Base-by-base conservation (phyloP, 148 eudicot species). In the Dysphania ambrosioides region DNA sequence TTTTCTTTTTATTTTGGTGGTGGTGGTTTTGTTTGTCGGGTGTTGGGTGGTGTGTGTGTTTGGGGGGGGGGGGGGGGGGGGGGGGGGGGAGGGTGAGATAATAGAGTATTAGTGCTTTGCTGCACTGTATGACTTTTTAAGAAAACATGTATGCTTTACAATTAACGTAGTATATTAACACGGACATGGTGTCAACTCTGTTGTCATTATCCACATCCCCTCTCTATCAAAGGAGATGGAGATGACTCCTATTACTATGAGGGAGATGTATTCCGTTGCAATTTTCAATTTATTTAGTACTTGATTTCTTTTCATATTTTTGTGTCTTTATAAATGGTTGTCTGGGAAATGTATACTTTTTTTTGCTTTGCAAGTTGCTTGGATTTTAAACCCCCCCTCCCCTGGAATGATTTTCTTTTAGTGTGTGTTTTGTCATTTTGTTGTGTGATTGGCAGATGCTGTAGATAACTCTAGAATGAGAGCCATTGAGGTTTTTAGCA, bases 361-460 rank as follows among this genome's bases (percentile, higher is more conserved):
- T n/a, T n/a, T n/a, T 44, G 76, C 10, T 16, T 36, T 66, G 38
- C 23, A 27, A 8, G 31, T 26, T 67, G 21, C 53, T 47, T 47
- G 18, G 0, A 2, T 16, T 15, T 15, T n/a, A n/a, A n/a, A n/a
- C n/a, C n/a, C n/a, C n/a, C n/a, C n/a, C n/a, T 8, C 40, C 40
- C 3, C 8, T 36, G 5, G 15, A 5, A 5, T 47, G 51, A 47
- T 44, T 30, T 3, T 40, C 38, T 19, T 74, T 74, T 61, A 51
- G 16, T n/a, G n/a, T 69, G 5, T 62, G 44, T 8, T 72, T 53
- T 35, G 35, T 65, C 21, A 35, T 30, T 47, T 31, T 8, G 23
- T 10, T 66, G 29, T 73, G 32, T 5, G 36, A 21, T 65, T 59
- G 27, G 44, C 79, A 84, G 89, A 81, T 84, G 65, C 65, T 81